Percentiles rank a stretch among this genome's conserved stretches.
Evolutionary conservation across 1,139 yeast species (phyloP).

Genomic region (Williopsis jadinii): DNA sequence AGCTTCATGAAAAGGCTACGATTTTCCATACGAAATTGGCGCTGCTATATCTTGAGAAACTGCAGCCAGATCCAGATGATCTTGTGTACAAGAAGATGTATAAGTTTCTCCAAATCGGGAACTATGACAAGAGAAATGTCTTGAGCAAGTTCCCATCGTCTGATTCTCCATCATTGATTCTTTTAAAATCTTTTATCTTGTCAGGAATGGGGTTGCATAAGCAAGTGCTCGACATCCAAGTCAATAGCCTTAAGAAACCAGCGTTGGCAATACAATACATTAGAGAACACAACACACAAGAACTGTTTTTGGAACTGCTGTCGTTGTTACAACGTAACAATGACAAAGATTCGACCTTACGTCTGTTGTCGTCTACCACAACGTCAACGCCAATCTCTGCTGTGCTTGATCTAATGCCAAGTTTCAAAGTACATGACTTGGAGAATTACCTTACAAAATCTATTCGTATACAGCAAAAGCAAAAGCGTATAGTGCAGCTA

Average conservation of each 20-base stretch:
- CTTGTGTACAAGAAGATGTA: constrained; percentile 8
- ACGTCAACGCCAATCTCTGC: constrained; percentile 5
- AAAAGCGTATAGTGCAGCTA: constrained; percentile 21
- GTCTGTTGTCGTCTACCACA: constrained; percentile 9
- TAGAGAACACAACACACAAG: constrained; percentile 37
- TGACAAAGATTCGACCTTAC: constrained; percentile 33
- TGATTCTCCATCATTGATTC: constrained; percentile 21
- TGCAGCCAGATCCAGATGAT: constrained; percentile 3
- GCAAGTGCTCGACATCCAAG: constrained; percentile 57
- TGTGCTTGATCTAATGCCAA: constrained; percentile 16
- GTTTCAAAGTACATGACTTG: constrained; percentile 33
- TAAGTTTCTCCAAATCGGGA: constrained; percentile 10
- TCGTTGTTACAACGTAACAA: constrained; percentile 24
- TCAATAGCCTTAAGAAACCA: constrained; percentile 51
- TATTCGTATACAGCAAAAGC: constrained; percentile 31
- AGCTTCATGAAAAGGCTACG: constrained; percentile 36
- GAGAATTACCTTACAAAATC: constrained; percentile 41
- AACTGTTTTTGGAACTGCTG: constrained; percentile 28
- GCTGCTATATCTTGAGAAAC: constrained; percentile 39
- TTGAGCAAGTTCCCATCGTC: constrained; percentile 1
- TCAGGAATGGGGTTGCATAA: constrained; percentile 56
- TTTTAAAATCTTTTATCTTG: constrained; percentile 51
- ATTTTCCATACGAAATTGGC: constrained; percentile 48
- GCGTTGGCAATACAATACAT: constrained; percentile 57
- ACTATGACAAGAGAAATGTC: constrained; percentile 9